Evolutionary conservation across 2,329 filamentous ascomycete genomes (phyloP), one percentile per base, ranked within the genome.

Genomic region (Cytospora mali): DNA sequence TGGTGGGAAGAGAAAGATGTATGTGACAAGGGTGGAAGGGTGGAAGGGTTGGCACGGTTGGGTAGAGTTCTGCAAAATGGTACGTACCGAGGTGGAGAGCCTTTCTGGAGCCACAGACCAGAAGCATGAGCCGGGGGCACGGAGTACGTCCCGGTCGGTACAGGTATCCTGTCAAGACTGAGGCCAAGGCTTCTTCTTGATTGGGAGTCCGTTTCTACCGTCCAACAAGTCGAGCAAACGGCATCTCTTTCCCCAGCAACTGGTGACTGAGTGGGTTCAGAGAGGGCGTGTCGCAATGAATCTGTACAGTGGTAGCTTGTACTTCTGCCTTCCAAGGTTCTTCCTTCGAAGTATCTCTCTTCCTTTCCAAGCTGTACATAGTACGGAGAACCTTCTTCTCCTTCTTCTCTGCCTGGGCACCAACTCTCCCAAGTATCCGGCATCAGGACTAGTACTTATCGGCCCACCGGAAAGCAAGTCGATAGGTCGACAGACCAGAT

Each of bases 21-120:
- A 49, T 55, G 54, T 60, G 50, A 61, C 64, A 58, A 61, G 64
- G 62, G 62, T 64, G 42, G n/a, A n/a, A n/a, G n/a, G n/a, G 52
- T 51, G 55, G 53, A 46, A 53, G 54, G 64, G 61, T 64, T 55
- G 61, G 61, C 61, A 63, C 50, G 50, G 55, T 52, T 54, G 52
- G 52, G 46, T 55, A 39, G 57, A 51, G 10, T n/a, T 31, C 35
- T 50, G n/a, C 7, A 51, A n/a, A 27, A 51, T 14, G 62, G 54
- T 51, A 61, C 54, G 61, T 64, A 58, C 62, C 58, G 50, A 53
- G 39, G 55, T 62, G 61, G 61, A 58, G 61, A 57, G 14, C 29
- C 50, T 18, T 39, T 25, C 29, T 59, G 57, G 52, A 42, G 33
- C 42, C 33, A n/a, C n/a, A n/a, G n/a, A n/a, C n/a, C n/a, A 48